Percentiles rank a stretch among this genome's conserved stretches.
Conservation (phyloP, 331 rosid species). For the Arachis monticola region DNA sequence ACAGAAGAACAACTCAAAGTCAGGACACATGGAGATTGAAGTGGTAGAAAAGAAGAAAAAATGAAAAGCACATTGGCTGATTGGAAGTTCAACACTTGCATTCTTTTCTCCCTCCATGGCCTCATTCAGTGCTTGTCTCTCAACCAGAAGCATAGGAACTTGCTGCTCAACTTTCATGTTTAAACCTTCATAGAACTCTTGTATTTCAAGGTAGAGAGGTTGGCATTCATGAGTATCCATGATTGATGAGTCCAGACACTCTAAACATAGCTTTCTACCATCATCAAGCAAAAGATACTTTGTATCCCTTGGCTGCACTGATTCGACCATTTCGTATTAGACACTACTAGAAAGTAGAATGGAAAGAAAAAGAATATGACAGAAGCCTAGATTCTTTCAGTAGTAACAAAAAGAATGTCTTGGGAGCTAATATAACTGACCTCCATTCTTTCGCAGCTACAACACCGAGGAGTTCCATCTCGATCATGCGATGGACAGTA, state of each 20-base stretch:
- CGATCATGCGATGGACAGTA: constrained; percentile 88
- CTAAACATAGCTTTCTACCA: constrained; percentile 85
- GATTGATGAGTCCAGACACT: constrained; percentile 81
- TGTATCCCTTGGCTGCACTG: constrained; percentile 69
- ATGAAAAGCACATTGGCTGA: neutral
- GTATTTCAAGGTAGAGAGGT: constrained; percentile 87
- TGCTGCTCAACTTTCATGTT: constrained; percentile 88
- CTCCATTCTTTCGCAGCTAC: constrained; percentile 97
- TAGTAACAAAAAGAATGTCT: constrained; percentile 17
- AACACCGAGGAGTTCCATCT: constrained; percentile 82
- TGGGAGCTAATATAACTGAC: constrained; percentile 50
- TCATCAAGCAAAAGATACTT: constrained; percentile 81
- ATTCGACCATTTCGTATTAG: constrained; percentile 30
- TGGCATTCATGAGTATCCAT: constrained; percentile 92
- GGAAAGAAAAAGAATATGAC: neutral
- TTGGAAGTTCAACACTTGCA: constrained; percentile 41
- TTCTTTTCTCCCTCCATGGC: constrained; percentile 87
- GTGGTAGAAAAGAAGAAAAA: constrained; percentile 13
- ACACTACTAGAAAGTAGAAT: neutral
- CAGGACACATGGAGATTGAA: neutral
- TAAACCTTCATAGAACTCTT: constrained; percentile 77
- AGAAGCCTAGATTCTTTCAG: neutral
- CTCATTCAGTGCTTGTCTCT: constrained; percentile 85
- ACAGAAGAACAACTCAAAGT: neutral
- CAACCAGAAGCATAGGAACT: constrained; percentile 90